phyloP scores from a whole-genome alignment of 2,329 filamentous ascomycete species.

The Chaetomium olivaceum region DNA sequence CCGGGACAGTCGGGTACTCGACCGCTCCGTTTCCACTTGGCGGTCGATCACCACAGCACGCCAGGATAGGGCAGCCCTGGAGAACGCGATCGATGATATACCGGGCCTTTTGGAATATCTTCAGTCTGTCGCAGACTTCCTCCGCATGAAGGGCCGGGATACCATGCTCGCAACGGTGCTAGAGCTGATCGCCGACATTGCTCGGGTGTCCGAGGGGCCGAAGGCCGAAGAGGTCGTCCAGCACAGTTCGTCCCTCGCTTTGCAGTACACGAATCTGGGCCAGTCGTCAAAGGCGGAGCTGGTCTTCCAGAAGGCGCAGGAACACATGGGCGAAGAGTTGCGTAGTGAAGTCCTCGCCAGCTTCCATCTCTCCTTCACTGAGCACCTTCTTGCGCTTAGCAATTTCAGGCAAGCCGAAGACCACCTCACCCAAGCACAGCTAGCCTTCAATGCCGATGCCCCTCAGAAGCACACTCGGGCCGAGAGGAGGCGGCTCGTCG shows the following conservation, averaged over 20 bases:
- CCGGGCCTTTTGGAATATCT: constrained; percentile 52
- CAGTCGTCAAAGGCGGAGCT: constrained; percentile 52
- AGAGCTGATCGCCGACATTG: constrained; percentile 48
- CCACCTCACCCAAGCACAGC: constrained; percentile 44
- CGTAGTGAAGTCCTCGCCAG: constrained; percentile 46
- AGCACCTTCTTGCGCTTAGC: constrained; percentile 70
- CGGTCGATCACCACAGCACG: constrained; percentile 44
- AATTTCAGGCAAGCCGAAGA: constrained; percentile 61
- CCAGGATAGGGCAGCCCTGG: constrained; percentile 44
- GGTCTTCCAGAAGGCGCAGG: constrained; percentile 59
- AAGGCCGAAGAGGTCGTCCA: constrained; percentile 45
- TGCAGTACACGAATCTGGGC: constrained; percentile 57
- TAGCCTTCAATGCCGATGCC: constrained; percentile 38
- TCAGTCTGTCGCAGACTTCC: constrained; percentile 52
- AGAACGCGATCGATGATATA: constrained; percentile 51
- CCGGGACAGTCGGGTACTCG: constrained; percentile 38
- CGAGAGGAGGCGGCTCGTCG: constrained; percentile 53
- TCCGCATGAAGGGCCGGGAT: constrained; percentile 53
- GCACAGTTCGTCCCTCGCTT: constrained; percentile 50
- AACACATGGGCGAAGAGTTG: constrained; percentile 43
- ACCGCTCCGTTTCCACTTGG: constrained; percentile 48
- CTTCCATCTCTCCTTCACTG: constrained; percentile 71
- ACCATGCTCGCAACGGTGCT: constrained; percentile 49
- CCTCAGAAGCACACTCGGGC: constrained; percentile 26
- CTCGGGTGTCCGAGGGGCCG: constrained; percentile 39